A percentile compares a stretch with the other conserved stretches of the same genome.
phyloP scores from a whole-genome alignment of 768 basidiomycete genomes.

The Podaxis mareebaensis region DNA sequence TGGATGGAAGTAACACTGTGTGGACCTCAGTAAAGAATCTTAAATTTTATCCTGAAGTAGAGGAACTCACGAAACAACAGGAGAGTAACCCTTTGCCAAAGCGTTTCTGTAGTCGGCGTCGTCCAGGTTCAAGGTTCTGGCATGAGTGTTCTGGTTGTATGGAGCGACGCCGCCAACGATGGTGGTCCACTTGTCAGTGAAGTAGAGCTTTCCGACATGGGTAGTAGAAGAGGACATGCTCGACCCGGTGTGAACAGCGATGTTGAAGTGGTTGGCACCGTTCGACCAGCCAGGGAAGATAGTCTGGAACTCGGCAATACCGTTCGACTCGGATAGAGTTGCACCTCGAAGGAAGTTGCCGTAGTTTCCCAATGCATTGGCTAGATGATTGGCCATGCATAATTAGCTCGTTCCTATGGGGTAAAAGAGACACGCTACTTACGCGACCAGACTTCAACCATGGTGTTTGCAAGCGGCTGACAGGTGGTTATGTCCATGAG shows the following conservation, averaged over 20 bases:
- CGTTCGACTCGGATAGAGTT: conserved; percentile 30
- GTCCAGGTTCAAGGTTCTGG: conserved; percentile 28
- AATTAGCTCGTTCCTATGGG: not conserved
- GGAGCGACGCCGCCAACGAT: conserved; percentile 28
- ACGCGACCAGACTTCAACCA: conserved; percentile 41
- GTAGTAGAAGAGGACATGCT: conserved; percentile 25
- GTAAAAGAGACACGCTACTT: conserved; percentile 11
- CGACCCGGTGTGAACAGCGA: conserved; percentile 32
- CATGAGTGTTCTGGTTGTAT: conserved; percentile 33
- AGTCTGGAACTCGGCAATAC: conserved; percentile 40
- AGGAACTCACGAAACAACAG: conserved; percentile 27
- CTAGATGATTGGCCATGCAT: conserved; percentile 18
- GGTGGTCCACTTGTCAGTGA: conserved; percentile 36
- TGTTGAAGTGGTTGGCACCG: conserved; percentile 38
- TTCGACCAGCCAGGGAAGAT: conserved; percentile 37
- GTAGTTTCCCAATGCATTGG: conserved; percentile 37
- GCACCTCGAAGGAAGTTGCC: conserved; percentile 39
- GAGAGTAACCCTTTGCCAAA: conserved; percentile 26
- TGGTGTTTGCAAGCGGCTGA: conserved; percentile 35
- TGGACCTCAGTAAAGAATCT: not conserved
- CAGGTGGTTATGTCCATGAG: conserved; percentile 41
- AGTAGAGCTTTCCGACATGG: conserved; percentile 41
- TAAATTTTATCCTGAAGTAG: not conserved
- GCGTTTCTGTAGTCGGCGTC: conserved; percentile 30
- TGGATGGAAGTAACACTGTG: conserved; percentile 13